Conservation (phyloP, 129 eudicot species). For the Saposhnikovia divaricata region DNA sequence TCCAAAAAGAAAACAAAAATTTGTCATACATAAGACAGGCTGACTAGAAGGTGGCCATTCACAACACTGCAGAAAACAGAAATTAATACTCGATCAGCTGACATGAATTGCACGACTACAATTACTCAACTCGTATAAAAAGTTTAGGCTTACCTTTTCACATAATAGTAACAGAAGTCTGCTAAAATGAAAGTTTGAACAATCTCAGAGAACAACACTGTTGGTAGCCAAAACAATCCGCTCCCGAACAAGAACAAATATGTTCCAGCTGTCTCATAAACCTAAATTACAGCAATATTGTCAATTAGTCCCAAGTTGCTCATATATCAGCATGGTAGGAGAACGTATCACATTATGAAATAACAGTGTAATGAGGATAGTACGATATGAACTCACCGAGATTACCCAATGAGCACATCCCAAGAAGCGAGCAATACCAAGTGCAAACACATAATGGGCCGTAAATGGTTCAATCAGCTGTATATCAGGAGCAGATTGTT, state of each 20-base stretch:
- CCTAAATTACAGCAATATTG: conserved; percentile 27
- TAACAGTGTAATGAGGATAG: background rate
- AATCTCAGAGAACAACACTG: conserved; percentile 50
- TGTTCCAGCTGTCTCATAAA: conserved; percentile 63
- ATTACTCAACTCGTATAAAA: background rate
- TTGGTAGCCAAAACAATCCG: conserved; percentile 66
- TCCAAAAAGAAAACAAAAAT: background rate
- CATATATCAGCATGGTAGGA: background rate
- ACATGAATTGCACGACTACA: background rate
- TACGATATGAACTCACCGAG: conserved; percentile 38
- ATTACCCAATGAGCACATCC: conserved; percentile 93
- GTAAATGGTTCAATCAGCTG: conserved; percentile 93
- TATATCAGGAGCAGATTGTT: background rate
- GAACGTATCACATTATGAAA: background rate
- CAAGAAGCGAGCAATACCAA: conserved; percentile 78
- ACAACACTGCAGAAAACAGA: conserved; percentile 37
- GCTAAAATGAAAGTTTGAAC: conserved; percentile 92
- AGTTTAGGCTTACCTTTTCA: conserved; percentile 39
- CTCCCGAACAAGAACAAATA: conserved; percentile 50
- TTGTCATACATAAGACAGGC: conserved; percentile 45
- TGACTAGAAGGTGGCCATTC: conserved; percentile 49
- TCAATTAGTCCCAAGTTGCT: background rate
- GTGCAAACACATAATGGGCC: conserved; percentile 84
- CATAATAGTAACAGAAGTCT: conserved; percentile 85
- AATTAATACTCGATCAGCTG: background rate